A percentile compares a stretch with the other conserved stretches of the same genome.
phyloP scores from a whole-genome alignment of 768 basidiomycete species.

The Auriculariales sp. region DNA sequence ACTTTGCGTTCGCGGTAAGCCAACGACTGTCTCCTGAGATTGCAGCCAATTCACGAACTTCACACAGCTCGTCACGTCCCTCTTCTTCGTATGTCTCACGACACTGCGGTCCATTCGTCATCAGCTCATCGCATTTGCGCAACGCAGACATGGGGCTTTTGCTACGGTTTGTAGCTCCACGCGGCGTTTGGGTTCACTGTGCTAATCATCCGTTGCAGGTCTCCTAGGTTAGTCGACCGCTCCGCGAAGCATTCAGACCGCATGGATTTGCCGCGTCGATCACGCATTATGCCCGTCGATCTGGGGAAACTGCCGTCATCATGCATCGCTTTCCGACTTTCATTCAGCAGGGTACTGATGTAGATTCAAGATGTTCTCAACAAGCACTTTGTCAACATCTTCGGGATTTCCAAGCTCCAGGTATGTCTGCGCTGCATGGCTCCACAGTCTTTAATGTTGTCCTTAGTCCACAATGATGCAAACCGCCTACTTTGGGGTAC shows the following conservation, averaged over 20 bases:
- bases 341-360: no score
- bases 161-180: slow-evolving; percentile 7
- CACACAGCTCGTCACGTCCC: background rate
- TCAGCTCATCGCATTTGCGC: background rate
- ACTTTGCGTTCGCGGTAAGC: background rate
- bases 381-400: slow-evolving; percentile 18
- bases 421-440: background rate
- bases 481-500: slow-evolving; percentile 16
- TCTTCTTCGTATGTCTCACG: background rate
- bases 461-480: slow-evolving; percentile 24
- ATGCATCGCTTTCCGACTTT: no score
- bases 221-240: no score
- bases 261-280: no score
- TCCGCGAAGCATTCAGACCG: no score
- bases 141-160: background rate
- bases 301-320: no score
- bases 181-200: no score
- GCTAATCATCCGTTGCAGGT: no score
- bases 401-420: background rate
- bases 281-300: no score
- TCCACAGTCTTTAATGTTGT: slow-evolving; percentile 16
- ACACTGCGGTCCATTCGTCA: background rate
- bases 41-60: background rate
- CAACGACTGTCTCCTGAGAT: background rate
- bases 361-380: slow-evolving; percentile 24